A percentile compares a stretch with the other conserved stretches of the same genome.
These are phyloP conservation scores for Casuarina cunninghamiana DNA, from an alignment of 306 rosid genomes.

Conservation along the genomic window DNA sequence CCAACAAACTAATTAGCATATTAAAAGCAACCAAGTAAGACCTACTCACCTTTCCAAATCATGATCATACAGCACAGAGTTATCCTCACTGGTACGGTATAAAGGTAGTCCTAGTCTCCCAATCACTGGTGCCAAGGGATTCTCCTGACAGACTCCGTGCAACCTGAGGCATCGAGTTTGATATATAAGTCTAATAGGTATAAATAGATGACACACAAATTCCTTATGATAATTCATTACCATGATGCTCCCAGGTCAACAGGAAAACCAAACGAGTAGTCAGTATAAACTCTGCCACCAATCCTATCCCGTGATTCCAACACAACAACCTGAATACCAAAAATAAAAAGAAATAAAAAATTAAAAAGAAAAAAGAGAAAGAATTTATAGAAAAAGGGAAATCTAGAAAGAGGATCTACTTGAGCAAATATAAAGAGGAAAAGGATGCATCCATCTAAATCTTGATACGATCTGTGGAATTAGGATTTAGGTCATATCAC, in stretches of 20 bases:
- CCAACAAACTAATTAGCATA: background rate
- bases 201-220: background rate
- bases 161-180: constrained; percentile 53
- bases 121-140: constrained; percentile 92
- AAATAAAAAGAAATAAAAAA: background rate
- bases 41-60: constrained; percentile 81
- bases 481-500: background rate
- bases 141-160: constrained; percentile 95
- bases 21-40: constrained; percentile 13
- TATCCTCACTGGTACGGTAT: constrained; percentile 94
- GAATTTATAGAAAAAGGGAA: too few species aligned
- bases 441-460: background rate
- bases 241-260: constrained; percentile 97
- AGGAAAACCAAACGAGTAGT: constrained; percentile 96
- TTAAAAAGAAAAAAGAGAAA: background rate
- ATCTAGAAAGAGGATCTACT: too few species aligned
- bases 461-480: background rate
- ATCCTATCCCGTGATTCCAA: constrained; percentile 87
- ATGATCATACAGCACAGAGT: constrained; percentile 95
- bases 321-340: constrained; percentile 65
- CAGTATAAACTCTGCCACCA: constrained; percentile 91
- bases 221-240: constrained; percentile 39
- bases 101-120: constrained; percentile 91
- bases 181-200: constrained; percentile 12
- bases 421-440: background rate